Evolutionary conservation across 2,329 filamentous ascomycete genomes (phyloP).

Genomic region (Curvularia eragrostidis): DNA sequence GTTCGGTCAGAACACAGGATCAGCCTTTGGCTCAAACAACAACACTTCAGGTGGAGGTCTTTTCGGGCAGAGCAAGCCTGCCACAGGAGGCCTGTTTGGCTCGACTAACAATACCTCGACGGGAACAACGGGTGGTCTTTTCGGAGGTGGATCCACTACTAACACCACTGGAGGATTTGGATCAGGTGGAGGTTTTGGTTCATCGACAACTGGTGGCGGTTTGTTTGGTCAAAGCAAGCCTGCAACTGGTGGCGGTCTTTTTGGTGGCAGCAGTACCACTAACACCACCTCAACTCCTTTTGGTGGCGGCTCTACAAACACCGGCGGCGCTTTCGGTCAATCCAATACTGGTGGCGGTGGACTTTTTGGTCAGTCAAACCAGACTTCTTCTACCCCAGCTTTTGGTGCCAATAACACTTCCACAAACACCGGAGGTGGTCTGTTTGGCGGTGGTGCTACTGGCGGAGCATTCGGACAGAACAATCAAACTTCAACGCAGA

Average conservation of each 20-base stretch:
- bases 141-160: constrained; percentile 41
- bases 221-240: constrained; percentile 59
- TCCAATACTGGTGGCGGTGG: constrained; percentile 43
- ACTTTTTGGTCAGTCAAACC: constrained; percentile 45
- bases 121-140: constrained; percentile 43
- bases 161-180: constrained; percentile 39
- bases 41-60: constrained; percentile 42
- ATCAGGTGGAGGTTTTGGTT: constrained; percentile 44
- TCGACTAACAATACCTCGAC: constrained; percentile 37
- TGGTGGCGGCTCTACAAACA: constrained; percentile 36
- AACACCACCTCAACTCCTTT: constrained; percentile 37
- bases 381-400: constrained; percentile 32
- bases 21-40: constrained; percentile 37
- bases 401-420: constrained; percentile 39
- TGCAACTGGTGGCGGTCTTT: constrained; percentile 46
- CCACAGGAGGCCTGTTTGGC: constrained; percentile 50
- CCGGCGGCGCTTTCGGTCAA: constrained; percentile 34
- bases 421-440: constrained; percentile 36
- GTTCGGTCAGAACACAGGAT: constrained; percentile 45
- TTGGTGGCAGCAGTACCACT: constrained; percentile 37
- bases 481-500: constrained; percentile 34
- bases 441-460: constrained; percentile 36
- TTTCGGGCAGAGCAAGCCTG: constrained; percentile 46
- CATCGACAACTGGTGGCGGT: constrained; percentile 39
- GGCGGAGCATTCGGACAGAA: constrained; percentile 44